Conservation (phyloP, 179 eudicot species). For the Beta lomatogona region DNA sequence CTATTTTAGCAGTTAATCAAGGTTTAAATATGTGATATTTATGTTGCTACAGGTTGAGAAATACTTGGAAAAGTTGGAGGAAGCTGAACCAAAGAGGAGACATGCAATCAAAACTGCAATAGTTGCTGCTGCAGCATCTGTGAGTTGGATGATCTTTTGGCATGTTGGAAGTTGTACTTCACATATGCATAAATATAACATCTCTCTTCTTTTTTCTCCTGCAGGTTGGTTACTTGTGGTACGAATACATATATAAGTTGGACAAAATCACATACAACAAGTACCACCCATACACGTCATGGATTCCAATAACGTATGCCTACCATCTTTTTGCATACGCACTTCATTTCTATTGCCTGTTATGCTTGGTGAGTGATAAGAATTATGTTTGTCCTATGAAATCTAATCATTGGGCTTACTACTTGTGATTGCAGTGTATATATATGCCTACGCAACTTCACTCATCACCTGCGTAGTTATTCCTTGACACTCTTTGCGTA, state of each 20-base stretch:
- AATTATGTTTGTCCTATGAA: not conserved
- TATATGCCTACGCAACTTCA: slow-evolving; percentile 90
- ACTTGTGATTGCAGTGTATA: slow-evolving; percentile 67
- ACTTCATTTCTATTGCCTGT: slow-evolving; percentile 2
- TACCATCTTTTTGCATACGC: not conserved
- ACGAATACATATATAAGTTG: slow-evolving; percentile 89
- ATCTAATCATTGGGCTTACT: slow-evolving; percentile 21
- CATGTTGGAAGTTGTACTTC: slow-evolving; percentile 9
- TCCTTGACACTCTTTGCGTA: slow-evolving; percentile 92
- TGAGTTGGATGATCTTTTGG: slow-evolving; percentile 41
- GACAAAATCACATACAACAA: slow-evolving; percentile 93
- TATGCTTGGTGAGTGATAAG: not conserved
- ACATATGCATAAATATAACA: not conserved
- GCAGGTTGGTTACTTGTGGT: slow-evolving; percentile 97
- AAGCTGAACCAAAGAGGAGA: slow-evolving; percentile 75
- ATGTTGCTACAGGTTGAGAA: slow-evolving; percentile 66
- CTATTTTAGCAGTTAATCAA: not conserved
- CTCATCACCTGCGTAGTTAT: slow-evolving; percentile 81
- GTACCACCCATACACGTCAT: slow-evolving; percentile 95
- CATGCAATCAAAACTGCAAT: slow-evolving; percentile 68
- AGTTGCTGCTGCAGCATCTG: slow-evolving; percentile 57
- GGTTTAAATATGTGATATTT: slow-evolving; percentile 12
- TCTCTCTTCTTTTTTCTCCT: slow-evolving; percentile 18
- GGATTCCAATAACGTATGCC: slow-evolving; percentile 96
- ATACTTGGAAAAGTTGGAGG: slow-evolving; percentile 94